A percentile compares a stretch with the other conserved stretches of the same genome.
These are phyloP conservation scores for Bromus sterilis DNA, from an alignment of 176 grass and related monocot species.

Conservation along the genomic window DNA sequence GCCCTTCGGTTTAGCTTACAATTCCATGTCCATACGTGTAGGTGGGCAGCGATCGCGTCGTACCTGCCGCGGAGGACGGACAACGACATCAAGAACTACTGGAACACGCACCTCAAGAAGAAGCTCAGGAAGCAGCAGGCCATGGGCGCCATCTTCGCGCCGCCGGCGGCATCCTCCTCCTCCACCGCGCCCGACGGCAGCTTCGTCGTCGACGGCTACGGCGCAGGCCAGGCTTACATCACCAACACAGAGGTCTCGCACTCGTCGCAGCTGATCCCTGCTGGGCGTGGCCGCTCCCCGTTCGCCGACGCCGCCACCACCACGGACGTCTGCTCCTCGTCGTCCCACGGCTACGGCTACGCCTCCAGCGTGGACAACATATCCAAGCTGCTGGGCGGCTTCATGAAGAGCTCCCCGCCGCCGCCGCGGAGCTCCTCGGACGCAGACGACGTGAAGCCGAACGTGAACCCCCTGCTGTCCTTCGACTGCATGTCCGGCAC, in stretches of 20 bases:
- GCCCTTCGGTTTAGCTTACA: not conserved
- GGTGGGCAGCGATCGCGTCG: slow-evolving; percentile 78
- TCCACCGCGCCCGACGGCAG: too few relatives aligned
- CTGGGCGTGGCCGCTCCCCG: not conserved
- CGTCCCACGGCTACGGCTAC: slow-evolving; percentile 70
- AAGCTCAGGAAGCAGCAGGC: slow-evolving; percentile 68
- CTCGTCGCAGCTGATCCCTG: slow-evolving; percentile 20
- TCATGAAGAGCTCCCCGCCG: slow-evolving; percentile 46
- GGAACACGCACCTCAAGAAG: slow-evolving; percentile 95
- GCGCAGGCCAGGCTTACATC: not conserved
- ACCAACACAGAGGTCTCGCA: not conserved
- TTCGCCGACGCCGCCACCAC: not conserved
- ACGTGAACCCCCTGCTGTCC: slow-evolving; percentile 11
- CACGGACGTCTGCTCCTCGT: slow-evolving; percentile 9
- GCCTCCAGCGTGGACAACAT: slow-evolving; percentile 88
- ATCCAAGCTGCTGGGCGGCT: slow-evolving; percentile 58
- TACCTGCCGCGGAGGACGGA: slow-evolving; percentile 84
- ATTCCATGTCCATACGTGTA: slow-evolving; percentile 1
- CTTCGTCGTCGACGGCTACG: slow-evolving; percentile 3
- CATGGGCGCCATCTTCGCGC: slow-evolving; percentile 34
- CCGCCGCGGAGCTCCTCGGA: not conserved
- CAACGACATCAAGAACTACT: slow-evolving; percentile 97
- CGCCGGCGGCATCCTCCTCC: not conserved
- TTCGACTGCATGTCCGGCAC: slow-evolving; percentile 16
- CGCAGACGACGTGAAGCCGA: slow-evolving; percentile 19